Evolutionary conservation across 75 land plant genomes (phyloP), one percentile per base, ranked within the genome.

Genomic region (Azolla pinnata): DNA sequence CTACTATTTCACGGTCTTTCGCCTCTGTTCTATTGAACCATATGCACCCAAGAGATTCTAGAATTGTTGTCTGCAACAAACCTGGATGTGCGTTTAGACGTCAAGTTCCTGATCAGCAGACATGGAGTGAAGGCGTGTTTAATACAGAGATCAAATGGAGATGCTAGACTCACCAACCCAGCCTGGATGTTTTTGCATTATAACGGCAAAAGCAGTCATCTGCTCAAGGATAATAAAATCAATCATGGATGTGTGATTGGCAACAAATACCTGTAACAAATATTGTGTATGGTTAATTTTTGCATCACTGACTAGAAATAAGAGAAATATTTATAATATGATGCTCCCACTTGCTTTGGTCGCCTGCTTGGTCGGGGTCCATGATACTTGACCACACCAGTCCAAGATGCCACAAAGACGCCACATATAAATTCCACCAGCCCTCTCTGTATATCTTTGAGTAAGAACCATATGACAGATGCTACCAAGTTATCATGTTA

Each of bases 161-260:
- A n/a, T 23, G 9, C 28, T 33, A 33, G 47, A 48, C 97, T 76
- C 64, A 92, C 97, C 97, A 85, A 92, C 97, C 97, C 97, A 92
- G 21, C 95, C 97, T 42, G 89, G 86, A 75, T 92, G 97, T 70
- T 92, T 92, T 60, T 92, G 97, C 97, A 92, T 92, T 18, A 92
- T 92, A 14, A 85, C 97, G 27, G 97, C 89, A 82, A 92, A 92
- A 28, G 89, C 95, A 29, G 97, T 92, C 90, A 92, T 92, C 60
- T 92, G 97, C 54, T 92, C 97, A 61, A 92, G 69, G 33, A 92
- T 76, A 38, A 92, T 76, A 65, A 92, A 92, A 67, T 92, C 97
- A 67, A 92, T 92, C 97, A 92, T 92, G 18, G 97, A 92, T 10
- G 97, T 92, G 47, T 92, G 97, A 59, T 92, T 92, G 53, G 97